A percentile compares a stretch with the other conserved stretches of the same genome.
Evolutionary conservation across 1,139 yeast species (phyloP).

Genomic region (Hemisphaericaspora subhashii): DNA sequence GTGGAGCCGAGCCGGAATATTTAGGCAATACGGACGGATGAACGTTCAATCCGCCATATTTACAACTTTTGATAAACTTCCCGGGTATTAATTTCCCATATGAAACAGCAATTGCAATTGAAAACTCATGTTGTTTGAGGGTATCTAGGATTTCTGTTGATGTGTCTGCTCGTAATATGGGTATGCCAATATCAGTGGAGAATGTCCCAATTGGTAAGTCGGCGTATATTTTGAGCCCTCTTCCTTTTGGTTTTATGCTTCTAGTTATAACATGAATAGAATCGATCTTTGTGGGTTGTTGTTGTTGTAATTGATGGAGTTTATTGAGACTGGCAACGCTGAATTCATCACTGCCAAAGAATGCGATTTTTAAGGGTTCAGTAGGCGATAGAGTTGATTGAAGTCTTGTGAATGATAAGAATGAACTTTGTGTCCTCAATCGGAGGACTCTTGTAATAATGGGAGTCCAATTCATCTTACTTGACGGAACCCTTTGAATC

Average conservation of each 20-base stretch:
- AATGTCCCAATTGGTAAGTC: constrained; percentile 58
- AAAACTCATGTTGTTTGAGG: constrained; percentile 31
- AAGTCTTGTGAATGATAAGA: background rate
- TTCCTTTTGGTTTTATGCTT: constrained; percentile 69
- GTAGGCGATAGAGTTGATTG: constrained; percentile 3
- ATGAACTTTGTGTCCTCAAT: background rate
- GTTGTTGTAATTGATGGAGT: constrained; percentile 36
- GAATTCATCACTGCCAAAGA: constrained; percentile 82
- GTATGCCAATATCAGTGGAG: constrained; percentile 34
- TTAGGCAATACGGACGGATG: constrained; percentile 89
- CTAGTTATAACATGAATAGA: constrained; percentile 59
- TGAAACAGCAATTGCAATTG: constrained; percentile 84
- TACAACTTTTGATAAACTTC: constrained; percentile 45
- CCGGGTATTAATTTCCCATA: constrained; percentile 81
- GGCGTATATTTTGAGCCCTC: constrained; percentile 47
- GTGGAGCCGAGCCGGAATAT: constrained; percentile 88
- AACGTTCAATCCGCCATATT: constrained; percentile 77
- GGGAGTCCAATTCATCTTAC: background rate
- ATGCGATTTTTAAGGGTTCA: constrained; percentile 43
- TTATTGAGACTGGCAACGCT: constrained; percentile 58
- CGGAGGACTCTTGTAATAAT: background rate
- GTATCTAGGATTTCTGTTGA: constrained; percentile 48
- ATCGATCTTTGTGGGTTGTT: constrained; percentile 30
- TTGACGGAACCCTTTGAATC: no score
- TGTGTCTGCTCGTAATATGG: constrained; percentile 60